Evolutionary conservation across 495 filamentous ascomycete genomes (phyloP).

Genomic region (Antarctomyces pellizariae): DNA sequence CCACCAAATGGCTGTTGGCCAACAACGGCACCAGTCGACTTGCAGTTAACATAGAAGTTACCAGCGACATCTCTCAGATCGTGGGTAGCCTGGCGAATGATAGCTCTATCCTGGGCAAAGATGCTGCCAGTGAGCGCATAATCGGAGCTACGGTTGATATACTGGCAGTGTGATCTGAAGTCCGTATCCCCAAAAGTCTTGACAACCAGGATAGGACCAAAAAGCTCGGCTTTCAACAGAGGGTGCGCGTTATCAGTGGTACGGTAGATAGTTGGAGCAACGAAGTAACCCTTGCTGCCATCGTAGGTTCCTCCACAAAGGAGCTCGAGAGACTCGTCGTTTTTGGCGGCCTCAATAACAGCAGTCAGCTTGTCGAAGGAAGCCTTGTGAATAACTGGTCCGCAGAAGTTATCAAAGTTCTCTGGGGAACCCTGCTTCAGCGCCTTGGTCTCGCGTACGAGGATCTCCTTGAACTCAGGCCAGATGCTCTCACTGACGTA

Average conservation of each 20-base stretch:
- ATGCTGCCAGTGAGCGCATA: conserved; percentile 65
- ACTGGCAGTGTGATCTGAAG: conserved; percentile 28
- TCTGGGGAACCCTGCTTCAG: conserved; percentile 46
- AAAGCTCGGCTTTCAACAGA: conserved; percentile 50
- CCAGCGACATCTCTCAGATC: conserved; percentile 54
- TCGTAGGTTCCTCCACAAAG: conserved; percentile 50
- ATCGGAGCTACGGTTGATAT: conserved; percentile 39
- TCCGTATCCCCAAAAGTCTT: conserved; percentile 51
- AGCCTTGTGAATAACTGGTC: conserved; percentile 51
- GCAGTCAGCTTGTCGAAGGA: conserved; percentile 47
- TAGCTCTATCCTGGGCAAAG: conserved; percentile 49
- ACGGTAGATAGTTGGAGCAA: conserved; percentile 50
- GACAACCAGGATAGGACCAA: conserved; percentile 46
- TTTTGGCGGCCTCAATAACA: conserved; percentile 43
- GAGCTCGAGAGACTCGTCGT: conserved; percentile 35
- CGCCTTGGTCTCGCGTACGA: conserved; percentile 39
- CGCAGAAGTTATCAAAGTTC: conserved; percentile 46
- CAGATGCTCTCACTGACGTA: conserved; percentile 54
- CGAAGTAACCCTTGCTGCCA: conserved; percentile 40
- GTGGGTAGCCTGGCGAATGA: conserved; percentile 43
- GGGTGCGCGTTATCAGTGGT: conserved; percentile 34
- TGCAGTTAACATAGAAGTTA: conserved; percentile 88
- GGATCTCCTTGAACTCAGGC: conserved; percentile 33
- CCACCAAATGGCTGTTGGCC: conserved; percentile 87
- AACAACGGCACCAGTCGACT: conserved; percentile 78